Conservation (phyloP, 2,329 filamentous ascomycete species). For the Cercospora janseana region DNA sequence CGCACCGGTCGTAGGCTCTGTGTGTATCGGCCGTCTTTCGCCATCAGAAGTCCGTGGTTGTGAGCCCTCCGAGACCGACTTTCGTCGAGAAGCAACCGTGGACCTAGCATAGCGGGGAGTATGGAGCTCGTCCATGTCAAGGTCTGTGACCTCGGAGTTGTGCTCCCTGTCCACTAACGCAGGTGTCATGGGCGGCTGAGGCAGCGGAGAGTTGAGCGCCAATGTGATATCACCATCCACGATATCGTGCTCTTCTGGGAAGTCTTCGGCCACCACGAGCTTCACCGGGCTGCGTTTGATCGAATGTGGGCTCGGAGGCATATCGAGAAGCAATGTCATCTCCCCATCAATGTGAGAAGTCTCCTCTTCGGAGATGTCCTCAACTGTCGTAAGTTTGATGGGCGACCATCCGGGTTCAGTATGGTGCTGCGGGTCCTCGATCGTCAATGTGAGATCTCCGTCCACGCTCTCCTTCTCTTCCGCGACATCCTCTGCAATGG, state of each 20-base stretch:
- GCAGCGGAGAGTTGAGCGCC: constrained; percentile 3
- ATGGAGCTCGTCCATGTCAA: constrained; percentile 7
- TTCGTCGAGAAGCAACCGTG: constrained; percentile 36
- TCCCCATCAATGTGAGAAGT: constrained; percentile 7
- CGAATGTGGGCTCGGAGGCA: constrained; percentile 6
- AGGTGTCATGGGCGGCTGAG: constrained; percentile 1
- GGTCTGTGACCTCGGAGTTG: constrained; percentile 14
- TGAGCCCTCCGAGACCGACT: constrained; percentile 24
- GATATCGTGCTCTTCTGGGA: constrained; percentile 6
- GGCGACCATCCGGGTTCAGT: constrained; percentile 2
- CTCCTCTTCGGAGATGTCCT: constrained; percentile 11
- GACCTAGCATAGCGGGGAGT: constrained; percentile 36
- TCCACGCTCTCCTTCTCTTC: constrained; percentile 11
- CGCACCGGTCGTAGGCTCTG: constrained; percentile 7
- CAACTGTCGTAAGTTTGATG: constrained; percentile 13
- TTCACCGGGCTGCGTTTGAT: constrained; percentile 11
- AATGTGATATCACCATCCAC: constrained; percentile 16
- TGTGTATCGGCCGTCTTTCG: not conserved
- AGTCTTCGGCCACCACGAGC: constrained; percentile 9
- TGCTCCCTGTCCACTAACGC: not conserved
- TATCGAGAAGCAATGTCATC: constrained; percentile 8
- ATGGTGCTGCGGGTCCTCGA: constrained; percentile 2
- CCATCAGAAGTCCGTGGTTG: constrained; percentile 35
- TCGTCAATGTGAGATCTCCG: constrained; percentile 12
- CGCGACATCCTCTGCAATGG: constrained; percentile 10